These are phyloP conservation scores for Typha latifolia DNA, from an alignment of 176 grass and related monocot genomes.

Conservation along the genomic window DNA sequence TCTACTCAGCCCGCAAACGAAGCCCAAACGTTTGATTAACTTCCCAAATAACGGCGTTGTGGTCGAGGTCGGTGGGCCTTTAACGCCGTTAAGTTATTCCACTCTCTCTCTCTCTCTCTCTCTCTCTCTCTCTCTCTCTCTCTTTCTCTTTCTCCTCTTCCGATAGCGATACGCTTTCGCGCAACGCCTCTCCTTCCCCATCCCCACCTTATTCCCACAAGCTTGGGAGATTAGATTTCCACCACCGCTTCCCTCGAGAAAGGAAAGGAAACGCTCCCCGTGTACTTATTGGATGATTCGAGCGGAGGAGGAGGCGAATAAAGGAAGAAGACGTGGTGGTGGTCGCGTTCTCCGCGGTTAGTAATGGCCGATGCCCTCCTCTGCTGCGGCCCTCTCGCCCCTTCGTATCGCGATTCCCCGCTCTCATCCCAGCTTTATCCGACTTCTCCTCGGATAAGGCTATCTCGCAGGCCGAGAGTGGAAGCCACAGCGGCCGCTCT, in stretches of 20 bases:
- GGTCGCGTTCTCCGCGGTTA: not conserved
- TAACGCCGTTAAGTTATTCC: not conserved
- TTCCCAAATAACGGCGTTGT: no score
- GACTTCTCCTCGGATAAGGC: not conserved
- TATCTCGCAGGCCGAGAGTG: constrained; percentile 3
- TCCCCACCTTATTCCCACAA: not conserved
- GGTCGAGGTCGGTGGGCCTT: no score
- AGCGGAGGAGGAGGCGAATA: not conserved
- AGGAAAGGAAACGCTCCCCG: not conserved
- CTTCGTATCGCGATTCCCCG: constrained; percentile 9
- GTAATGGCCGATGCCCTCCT: constrained; percentile 59
- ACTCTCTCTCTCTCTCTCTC: not conserved
- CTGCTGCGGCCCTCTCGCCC: not conserved
- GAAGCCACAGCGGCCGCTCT: constrained; percentile 3
- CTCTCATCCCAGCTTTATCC: constrained; percentile 15
- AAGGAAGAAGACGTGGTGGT: not conserved
- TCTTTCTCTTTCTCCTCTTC: not conserved
- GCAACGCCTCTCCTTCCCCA: not conserved
- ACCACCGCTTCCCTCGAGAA: no score
- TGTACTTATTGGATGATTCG: not conserved
- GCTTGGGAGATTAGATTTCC: not conserved
- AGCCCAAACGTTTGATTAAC: no score
- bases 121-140: not conserved
- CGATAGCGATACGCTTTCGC: no score
- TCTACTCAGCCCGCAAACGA: no score